Evolutionary conservation across 306 rosid species (phyloP).

Genomic region (Cicer chorassanicum): DNA sequence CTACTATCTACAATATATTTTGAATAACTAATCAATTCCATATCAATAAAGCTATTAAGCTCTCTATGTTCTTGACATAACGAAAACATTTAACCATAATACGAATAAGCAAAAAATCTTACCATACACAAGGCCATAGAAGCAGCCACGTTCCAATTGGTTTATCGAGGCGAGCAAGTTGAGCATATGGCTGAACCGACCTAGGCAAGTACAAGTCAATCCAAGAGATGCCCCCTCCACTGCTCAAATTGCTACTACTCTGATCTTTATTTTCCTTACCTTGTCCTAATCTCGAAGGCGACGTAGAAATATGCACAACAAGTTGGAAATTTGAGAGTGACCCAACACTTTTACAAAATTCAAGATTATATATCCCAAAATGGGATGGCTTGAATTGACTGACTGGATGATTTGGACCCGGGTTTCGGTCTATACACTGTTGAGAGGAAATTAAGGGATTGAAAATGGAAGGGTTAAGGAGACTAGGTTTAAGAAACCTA

Average conservation of each 20-base stretch:
- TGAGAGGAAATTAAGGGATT: conserved; percentile 46
- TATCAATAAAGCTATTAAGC: conserved; percentile 16
- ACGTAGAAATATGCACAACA: conserved; percentile 56
- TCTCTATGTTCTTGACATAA: conserved; percentile 15
- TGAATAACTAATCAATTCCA: conserved; percentile 26
- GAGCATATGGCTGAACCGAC: conserved; percentile 74
- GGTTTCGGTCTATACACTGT: conserved; percentile 31
- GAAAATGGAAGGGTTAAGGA: conserved; percentile 32
- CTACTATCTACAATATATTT: conserved; percentile 3
- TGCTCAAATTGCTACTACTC: conserved; percentile 35
- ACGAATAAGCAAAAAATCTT: conserved; percentile 38
- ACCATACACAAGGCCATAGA: conserved; percentile 96
- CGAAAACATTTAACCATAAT: background rate
- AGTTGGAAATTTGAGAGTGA: conserved; percentile 46
- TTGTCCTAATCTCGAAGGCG: conserved; percentile 49
- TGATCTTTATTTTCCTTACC: conserved; percentile 48
- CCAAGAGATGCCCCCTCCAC: conserved; percentile 59
- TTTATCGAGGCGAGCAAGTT: conserved; percentile 88
- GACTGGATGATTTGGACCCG: conserved; percentile 10
- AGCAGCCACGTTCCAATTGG: conserved; percentile 97
- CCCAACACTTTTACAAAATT: conserved; percentile 28
- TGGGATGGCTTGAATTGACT: conserved; percentile 39
- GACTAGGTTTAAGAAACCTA: conserved; percentile 48
- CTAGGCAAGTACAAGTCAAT: conserved; percentile 70
- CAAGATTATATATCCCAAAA: conserved; percentile 27